These are phyloP conservation scores for Cladophialophora psammophila DNA, from an alignment of 2,329 filamentous ascomycete species.

Conservation along the genomic window DNA sequence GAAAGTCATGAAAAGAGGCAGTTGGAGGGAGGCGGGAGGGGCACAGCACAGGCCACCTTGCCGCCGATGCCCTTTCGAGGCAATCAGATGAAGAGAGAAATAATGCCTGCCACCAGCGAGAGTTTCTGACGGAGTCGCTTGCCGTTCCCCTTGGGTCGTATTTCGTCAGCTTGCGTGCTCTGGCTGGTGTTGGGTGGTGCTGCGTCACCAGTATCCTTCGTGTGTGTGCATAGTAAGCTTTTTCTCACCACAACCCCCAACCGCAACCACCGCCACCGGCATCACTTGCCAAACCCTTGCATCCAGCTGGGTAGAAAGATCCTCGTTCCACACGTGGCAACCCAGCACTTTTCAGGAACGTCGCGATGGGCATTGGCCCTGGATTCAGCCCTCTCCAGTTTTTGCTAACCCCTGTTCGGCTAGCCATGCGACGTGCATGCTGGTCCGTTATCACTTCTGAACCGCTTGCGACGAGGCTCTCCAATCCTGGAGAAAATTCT, in stretches of 20 bases:
- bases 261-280: not conserved
- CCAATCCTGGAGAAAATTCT: constrained; percentile 21
- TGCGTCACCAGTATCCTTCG: not conserved
- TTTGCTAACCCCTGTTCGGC: constrained; percentile 22
- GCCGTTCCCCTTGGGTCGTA: not conserved
- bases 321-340: constrained; percentile 20
- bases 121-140: not conserved
- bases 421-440: constrained; percentile 34
- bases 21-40: constrained; percentile 2
- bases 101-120: not conserved
- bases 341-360: constrained; percentile 13
- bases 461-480: constrained; percentile 26
- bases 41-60: not conserved
- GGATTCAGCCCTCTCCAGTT: constrained; percentile 10
- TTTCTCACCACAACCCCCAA: not conserved
- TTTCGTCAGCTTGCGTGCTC: not conserved
- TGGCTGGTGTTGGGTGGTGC: not conserved
- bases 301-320: constrained; percentile 1
- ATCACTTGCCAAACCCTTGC: constrained; percentile 2
- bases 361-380: constrained; percentile 13
- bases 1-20: constrained; percentile 7
- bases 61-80: constrained; percentile 5
- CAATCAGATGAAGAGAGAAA: constrained; percentile 13
- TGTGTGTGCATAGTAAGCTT: not conserved
- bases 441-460: constrained; percentile 5